Evolutionary conservation across 2,329 filamentous ascomycete genomes (phyloP), one percentile per base, ranked within the genome.

Genomic region (Pyrenophora teres): DNA sequence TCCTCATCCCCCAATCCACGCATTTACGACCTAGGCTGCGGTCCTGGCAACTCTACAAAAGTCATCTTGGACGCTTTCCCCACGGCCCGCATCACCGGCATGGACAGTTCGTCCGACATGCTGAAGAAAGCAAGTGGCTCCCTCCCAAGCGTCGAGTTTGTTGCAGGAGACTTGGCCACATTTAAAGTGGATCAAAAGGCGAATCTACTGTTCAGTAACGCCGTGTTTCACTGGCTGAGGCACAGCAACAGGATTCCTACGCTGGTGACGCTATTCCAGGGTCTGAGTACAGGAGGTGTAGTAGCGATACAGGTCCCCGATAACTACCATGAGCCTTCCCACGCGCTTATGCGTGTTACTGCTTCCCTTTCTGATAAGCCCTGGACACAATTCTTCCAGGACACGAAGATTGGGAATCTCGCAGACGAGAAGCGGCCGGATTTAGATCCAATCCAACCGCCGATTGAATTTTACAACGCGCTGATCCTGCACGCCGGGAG

Each of bases 21-120:
- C 8, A 78, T 86, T 58, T 72, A 83, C 59, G 83, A 86, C 52
- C 73, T 86, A 1, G 83, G 83, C 58, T 86, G 83, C 65, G 83
- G 83, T 0, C 83, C 83, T 0, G 83, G 80, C 4, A 86, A 85
- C 70, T 83, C 80, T 2, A 86, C 83, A 0, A 67, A 71, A 1
- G 77, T 80, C 1, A 74, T 86, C 1, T 67, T 70, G 4, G 59
- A 65, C 2, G 74, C 75, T 4, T 86, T 80, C 63, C 81, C 82
- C 0, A 39, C 67, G 3, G 78, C 83, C 0, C 50, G 63, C 0
- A 59, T 85, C 37, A 72, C 73, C 0, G 83, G 82, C 8, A 74
- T 86, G 39, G 83, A 86, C 57, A 79, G 78, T 0, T 82, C 79
- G 0, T 76, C 78, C 0, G 78, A 83, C 57, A 86, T 86, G 83